These are phyloP conservation scores for Suaeda aralocaspica DNA, from an alignment of 148 eudicot species.

Conservation along the genomic window DNA sequence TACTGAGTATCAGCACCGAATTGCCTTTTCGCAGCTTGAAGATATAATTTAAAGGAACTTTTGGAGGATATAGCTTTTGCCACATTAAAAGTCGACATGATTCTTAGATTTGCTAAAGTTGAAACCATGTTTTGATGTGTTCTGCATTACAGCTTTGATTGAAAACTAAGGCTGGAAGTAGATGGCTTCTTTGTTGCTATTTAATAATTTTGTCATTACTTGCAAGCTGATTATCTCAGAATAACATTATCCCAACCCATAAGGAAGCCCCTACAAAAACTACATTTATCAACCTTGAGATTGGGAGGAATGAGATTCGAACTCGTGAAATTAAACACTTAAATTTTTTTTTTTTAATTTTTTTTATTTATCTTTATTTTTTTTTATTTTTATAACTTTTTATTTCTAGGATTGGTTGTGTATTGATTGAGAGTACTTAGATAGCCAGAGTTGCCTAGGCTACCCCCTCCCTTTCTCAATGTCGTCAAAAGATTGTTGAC, in stretches of 20 bases:
- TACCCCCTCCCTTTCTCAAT: too few relatives aligned
- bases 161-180: constrained; percentile 21
- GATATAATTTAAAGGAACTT: too few relatives aligned
- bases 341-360: too few relatives aligned
- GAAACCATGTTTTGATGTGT: constrained; percentile 15
- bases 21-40: constrained; percentile 8
- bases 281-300: too few relatives aligned
- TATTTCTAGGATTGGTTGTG: constrained; percentile 8
- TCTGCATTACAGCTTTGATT: constrained; percentile 21
- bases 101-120: constrained; percentile 17
- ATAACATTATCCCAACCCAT: too few relatives aligned
- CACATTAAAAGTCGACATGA: constrained; percentile 15
- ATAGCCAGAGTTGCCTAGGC: too few relatives aligned
- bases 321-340: too few relatives aligned
- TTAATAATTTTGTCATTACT: background rate
- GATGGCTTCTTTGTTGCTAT: constrained; percentile 12
- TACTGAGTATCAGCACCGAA: background rate
- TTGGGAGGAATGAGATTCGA: background rate
- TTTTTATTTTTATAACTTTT: constrained; percentile 1
- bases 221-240: too few relatives aligned
- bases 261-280: too few relatives aligned
- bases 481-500: background rate
- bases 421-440: constrained; percentile 5
- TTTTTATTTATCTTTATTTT: too few relatives aligned
- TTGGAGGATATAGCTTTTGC: constrained; percentile 20